phyloP scores from a whole-genome alignment of 139 green algal genomes.

The Coelastrella sp. region DNA sequence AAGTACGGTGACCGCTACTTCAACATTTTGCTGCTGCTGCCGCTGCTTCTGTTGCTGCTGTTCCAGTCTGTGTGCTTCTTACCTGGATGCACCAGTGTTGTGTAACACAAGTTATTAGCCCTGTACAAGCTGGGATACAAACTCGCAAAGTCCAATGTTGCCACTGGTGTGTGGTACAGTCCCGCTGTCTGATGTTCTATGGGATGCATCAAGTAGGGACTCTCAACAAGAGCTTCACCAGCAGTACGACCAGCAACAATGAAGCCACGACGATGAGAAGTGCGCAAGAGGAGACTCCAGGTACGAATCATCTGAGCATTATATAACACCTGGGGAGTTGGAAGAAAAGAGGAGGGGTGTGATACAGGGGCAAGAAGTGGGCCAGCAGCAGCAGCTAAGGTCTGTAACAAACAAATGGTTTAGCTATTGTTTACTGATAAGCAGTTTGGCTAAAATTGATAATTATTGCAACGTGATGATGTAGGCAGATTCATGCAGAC shows the following conservation, averaged over 20 bases:
- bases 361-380: too few relatives aligned
- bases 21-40: too few relatives aligned
- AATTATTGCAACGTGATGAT: too few relatives aligned
- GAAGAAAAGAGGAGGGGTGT: too few relatives aligned
- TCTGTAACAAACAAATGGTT: too few relatives aligned
- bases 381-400: too few relatives aligned
- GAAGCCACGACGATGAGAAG: constrained; percentile 60
- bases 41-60: too few relatives aligned
- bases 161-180: constrained; percentile 79
- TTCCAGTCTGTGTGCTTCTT: too few relatives aligned
- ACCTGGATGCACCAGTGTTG: constrained; percentile 76
- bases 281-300: constrained; percentile 77
- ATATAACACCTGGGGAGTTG: constrained; percentile 82
- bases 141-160: constrained; percentile 82
- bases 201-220: constrained; percentile 83
- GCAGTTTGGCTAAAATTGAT: too few relatives aligned
- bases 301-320: constrained; percentile 86
- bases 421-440: too few relatives aligned
- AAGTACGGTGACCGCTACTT: too few relatives aligned
- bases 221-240: constrained; percentile 63
- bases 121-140: constrained; percentile 82
- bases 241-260: constrained; percentile 68
- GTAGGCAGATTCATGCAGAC: too few relatives aligned
- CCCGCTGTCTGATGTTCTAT: constrained; percentile 67
- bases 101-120: constrained; percentile 88